These are phyloP conservation scores for Fusarium sp. DNA, from an alignment of 2,329 filamentous ascomycete genomes.

Conservation along the genomic window DNA sequence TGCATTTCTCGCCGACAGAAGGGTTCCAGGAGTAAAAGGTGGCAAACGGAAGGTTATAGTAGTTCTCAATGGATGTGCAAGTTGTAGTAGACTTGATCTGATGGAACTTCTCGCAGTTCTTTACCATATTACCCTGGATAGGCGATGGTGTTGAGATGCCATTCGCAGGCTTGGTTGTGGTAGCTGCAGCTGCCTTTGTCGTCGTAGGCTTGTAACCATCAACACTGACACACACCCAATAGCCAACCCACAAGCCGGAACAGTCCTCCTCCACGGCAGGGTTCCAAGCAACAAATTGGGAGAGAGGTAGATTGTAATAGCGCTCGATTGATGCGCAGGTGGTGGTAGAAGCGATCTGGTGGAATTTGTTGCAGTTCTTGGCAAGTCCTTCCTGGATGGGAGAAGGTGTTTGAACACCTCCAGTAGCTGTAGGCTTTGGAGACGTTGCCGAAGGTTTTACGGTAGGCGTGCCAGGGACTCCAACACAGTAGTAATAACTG, in stretches of 20 bases:
- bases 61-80: conserved; percentile 45
- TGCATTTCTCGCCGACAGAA: not conserved
- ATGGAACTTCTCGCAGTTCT: conserved; percentile 51
- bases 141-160: not conserved
- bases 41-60: not conserved
- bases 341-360: conserved; percentile 1
- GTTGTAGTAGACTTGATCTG: conserved; percentile 37
- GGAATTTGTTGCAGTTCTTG: conserved; percentile 24
- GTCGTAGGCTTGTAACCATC: not conserved
- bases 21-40: not conserved
- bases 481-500: not conserved
- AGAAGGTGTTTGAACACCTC: not conserved
- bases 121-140: conserved; percentile 48
- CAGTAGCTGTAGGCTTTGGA: not conserved
- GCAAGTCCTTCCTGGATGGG: conserved; percentile 11
- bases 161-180: not conserved
- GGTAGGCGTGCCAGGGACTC: not conserved
- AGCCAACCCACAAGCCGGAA: not conserved
- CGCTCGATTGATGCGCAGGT: not conserved
- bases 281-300: conserved; percentile 10
- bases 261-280: conserved; percentile 6
- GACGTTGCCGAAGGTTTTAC: accelerated
- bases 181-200: not conserved
- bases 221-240: conserved; percentile 4
- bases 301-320: not conserved